Base-by-base conservation (phyloP, 208 protist species). In the Leishmania major region DNA sequence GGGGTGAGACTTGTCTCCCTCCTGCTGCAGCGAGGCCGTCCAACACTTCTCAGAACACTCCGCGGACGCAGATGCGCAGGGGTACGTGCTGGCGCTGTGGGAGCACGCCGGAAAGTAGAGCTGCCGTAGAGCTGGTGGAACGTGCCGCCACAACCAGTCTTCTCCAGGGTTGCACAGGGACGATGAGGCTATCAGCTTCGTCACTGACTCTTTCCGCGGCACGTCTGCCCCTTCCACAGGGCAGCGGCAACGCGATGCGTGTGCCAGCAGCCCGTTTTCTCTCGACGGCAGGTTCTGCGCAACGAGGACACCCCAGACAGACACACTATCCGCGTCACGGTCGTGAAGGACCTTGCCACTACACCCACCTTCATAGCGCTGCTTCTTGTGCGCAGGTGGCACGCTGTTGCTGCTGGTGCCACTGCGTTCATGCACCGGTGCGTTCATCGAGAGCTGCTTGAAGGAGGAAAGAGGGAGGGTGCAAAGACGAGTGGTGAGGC, bases 261-360 rank as follows among this genome's bases (percentile, higher is more conserved):
- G 84, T 10, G 77, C 19, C 31, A 85, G 59, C 1, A 91, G 77
- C 4, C 84, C 88, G 35, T 88, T 89, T 19, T 84, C 78, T 0
- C n/a, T 59, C 4, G 82, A 84, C 8, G 82, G 80, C 5, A 49
- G 17, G n/a, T 70, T 66, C 45, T 67, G 76, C 5, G 84, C n/a
- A 0, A 87, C 78, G 57, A 91, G 67, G 53, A 91, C 79, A 3
- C 84, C 88, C 88, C 88, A 91, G 45, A 88, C 62, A n/a, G 13
- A 11, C 40, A 55, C 76, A 6, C 28, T 8, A 31, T 69, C 55
- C 31, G 22, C 25, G 37, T 25, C 43, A 10, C 43, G 40, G 45
- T 79, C 76, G 1, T 60, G 17, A 40, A n/a, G 31, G 10, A 19
- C 7, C 35, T 40, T 11, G 73, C n/a, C 73, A 45, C 53, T 25